A percentile compares a stretch with the other conserved stretches of the same genome.
Conservation (phyloP, 495 filamentous ascomycete species). For the Podospora sp. region DNA sequence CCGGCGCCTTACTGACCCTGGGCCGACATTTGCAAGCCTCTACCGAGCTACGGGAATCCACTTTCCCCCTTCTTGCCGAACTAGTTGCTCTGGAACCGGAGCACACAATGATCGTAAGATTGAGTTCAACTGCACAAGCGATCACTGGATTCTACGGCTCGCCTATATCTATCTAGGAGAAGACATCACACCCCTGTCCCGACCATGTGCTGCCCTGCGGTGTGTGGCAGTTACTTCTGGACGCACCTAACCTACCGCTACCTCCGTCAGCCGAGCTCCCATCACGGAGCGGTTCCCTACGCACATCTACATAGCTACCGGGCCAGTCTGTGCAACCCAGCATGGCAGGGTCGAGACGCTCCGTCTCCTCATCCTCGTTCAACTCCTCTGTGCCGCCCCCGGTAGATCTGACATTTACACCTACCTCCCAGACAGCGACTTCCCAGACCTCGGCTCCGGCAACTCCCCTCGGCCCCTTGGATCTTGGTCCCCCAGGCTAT, state of each 20-base stretch:
- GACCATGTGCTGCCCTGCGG: not conserved
- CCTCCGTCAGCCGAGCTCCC: not conserved
- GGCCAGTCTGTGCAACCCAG: conserved; percentile 13
- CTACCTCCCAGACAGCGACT: conserved; percentile 37
- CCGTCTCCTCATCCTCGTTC: conserved; percentile 43
- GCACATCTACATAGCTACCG: not conserved
- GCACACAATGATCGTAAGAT: not conserved
- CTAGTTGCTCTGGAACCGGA: not conserved
- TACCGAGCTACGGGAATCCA: not conserved
- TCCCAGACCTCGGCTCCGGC: conserved; percentile 35
- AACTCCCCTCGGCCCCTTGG: conserved; percentile 39
- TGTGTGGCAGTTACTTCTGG: conserved; percentile 10
- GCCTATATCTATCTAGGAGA: conserved; percentile 4
- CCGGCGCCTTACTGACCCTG: not conserved
- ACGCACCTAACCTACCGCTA: not conserved
- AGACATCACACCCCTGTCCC: not conserved
- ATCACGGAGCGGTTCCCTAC: conserved; percentile 8
- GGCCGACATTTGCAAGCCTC: not conserved
- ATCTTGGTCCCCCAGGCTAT: conserved; percentile 43
- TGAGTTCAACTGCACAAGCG: not conserved
- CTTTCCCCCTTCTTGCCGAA: not conserved
- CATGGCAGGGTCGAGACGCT: conserved; percentile 36
- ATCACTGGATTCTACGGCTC: not conserved
- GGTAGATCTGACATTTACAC: conserved; percentile 37
- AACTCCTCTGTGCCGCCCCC: conserved; percentile 37